Evolutionary conservation across 169 alveolate species (phyloP), one percentile per base, ranked within the genome.

Genomic region (Cyclospora cayetanensis): DNA sequence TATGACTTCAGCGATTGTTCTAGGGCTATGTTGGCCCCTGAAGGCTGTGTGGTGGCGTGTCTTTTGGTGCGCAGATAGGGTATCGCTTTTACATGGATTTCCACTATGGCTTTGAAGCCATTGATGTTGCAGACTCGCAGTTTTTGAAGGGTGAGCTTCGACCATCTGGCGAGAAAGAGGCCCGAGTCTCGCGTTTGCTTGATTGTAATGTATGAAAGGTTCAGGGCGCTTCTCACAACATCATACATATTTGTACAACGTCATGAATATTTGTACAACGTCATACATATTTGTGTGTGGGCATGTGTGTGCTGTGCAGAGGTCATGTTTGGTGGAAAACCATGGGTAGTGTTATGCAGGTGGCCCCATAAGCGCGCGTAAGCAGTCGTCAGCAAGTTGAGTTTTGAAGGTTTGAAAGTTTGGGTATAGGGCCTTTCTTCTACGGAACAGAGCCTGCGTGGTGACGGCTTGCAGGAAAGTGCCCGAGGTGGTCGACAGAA

Each of bases 311-410:
- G 72, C 9, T 4, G 4, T 63, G 83, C 68, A 84, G 91, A 84
- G 55, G 91, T 84, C 2, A 84, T 84, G 91, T 84, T 84, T 25
- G 91, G 91, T 11, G 91, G 91, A 65, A 84, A 35, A 29, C 91
- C 91, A 27, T 84, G 91, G 91, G 42, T 84, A 15, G 80, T 84
- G 9, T 66, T 84, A 18, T 84, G 91, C 68, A 72, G 82, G 25
- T 84, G 91, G 91, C 83, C 91, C 7, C 68, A 84, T 12, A 84
- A 65, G 18, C n/a, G 72, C n/a, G 7, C 60, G 84, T 72, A 39
- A 29, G 84, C 29, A 15, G 55, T 46, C 55, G 22, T 15, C 15
- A 9, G 7, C 55, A 15, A 15, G 55, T 46, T 46, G 55, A 7
- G 55, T 9, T 4, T n/a, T 60, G 7, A 4, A 29, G 72, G 72